A percentile compares a stretch with the other conserved stretches of the same genome.
Conservation (phyloP, 1,139 yeast genomes). For the Pneumocystis jirovecii region DNA sequence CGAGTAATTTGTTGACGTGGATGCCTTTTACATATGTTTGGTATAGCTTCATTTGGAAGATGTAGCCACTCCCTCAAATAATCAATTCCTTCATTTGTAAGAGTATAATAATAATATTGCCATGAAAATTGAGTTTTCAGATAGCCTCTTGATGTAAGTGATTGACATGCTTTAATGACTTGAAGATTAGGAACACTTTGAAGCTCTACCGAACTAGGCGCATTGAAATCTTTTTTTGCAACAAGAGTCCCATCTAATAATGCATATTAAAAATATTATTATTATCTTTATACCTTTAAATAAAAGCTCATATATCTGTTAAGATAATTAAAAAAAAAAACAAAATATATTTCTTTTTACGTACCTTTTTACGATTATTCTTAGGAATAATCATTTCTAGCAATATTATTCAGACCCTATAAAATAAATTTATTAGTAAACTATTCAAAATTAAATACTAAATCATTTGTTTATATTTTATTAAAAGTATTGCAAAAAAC, state of each 20-base stretch:
- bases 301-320: not conserved
- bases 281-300: not conserved
- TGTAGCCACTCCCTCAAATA: slow-evolving; percentile 96
- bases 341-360: slow-evolving; percentile 90
- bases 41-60: slow-evolving; percentile 97
- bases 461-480: not conserved
- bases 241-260: slow-evolving; percentile 89
- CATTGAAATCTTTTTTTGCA: slow-evolving; percentile 98
- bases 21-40: slow-evolving; percentile 95
- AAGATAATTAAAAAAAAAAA: slow-evolving; percentile 33
- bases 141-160: slow-evolving; percentile 96
- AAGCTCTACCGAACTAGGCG: slow-evolving; percentile 83
- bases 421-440: not conserved
- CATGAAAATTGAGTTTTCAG: slow-evolving; percentile 99
- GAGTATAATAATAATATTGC: slow-evolving; percentile 99
- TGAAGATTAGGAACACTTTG: slow-evolving; percentile 44
- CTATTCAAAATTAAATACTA: not conserved
- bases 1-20: slow-evolving; percentile 25
- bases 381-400: slow-evolving; percentile 91
- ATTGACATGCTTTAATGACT: slow-evolving; percentile 99
- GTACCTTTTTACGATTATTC: slow-evolving; percentile 98
- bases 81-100: slow-evolving; percentile 98
- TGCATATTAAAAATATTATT: slow-evolving; percentile 9
- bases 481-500: not conserved
- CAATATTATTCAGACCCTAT: not conserved